Base-by-base conservation (phyloP, 2,329 filamentous ascomycete species). In the Pseudogymnoascus sp. region DNA sequence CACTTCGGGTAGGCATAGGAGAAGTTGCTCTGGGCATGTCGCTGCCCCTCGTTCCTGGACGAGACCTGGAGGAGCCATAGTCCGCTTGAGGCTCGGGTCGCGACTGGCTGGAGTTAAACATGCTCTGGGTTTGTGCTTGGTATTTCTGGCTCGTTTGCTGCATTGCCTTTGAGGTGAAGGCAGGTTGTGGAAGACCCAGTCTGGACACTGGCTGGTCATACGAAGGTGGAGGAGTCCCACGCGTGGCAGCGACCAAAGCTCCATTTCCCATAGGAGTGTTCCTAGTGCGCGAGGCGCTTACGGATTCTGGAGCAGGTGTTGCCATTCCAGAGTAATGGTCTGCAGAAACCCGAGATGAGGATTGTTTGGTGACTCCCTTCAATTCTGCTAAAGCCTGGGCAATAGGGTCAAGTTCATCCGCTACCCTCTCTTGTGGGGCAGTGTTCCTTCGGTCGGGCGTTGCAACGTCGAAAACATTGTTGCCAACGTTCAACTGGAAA, bases 281-380 rank as follows among this genome's bases (percentile, higher is more conserved):
- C 2, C 78, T 77, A 2, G 80, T 77, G 60, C 81, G 78, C 25
- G 79, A 76, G 6, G 76, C 73, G 57, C 78, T 79, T 63, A 69
- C 67, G 61, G 71, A 73, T 6, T 80, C 81, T 1, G 85, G 89
- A 6, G 83, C 87, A 4, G 95, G 93, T 1, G 93, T 96, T 11
- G 90, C 80, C 67, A 99, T 88, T n/a, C 95, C 93, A 73, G 96
- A 91, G 76, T 96, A 97, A 66, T 90, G 87, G 75, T 99, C 96
- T 16, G 93, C 95, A n/a, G 95, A 96, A 66, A 96, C 86, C n/a
- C 96, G 86, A 60, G 85, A 82, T 3, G 87, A 88, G 6, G 91
- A 85, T 70, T 93, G 89, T 76, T 98, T 98, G 14, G 81, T 82
- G 4, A 93, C 89, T 0, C 89, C 91, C 78, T 96, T 98, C 37